Evolutionary conservation across 2,329 filamentous ascomycete species (phyloP), one percentile per base, ranked within the genome.

Genomic region (Chaetothyriales sp.): DNA sequence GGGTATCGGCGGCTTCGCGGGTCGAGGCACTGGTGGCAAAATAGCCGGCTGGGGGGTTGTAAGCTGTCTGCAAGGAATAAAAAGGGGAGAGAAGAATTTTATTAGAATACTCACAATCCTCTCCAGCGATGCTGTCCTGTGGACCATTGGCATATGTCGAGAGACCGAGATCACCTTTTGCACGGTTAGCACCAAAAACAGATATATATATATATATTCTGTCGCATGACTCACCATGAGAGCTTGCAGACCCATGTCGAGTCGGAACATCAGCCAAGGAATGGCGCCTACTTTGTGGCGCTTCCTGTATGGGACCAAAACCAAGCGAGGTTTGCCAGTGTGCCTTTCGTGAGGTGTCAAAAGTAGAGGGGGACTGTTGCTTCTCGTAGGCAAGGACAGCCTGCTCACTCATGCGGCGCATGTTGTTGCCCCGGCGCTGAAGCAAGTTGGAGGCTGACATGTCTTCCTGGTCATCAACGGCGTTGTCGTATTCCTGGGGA

Each of bases 241-340:
- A 64, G 49, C 67, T 62, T 47, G 72, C 62, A 9, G 71, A 73
- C 25, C 62, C 61, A 49, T 73, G 68, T 43, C 72, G 66, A 36
- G 71, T 68, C 9, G 72, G 70, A 44, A 74, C 68, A 54, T 74
- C 71, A 25, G 71, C 72, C 52, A 74, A 73, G 15, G 72, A 74
- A 58, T 74, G 72, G 18, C 72, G 70, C 39, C 72, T 69, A 55
- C 72, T 74, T 55, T 74, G 71, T 26, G 72, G 66, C 20, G 68
- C 62, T 53, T 73, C 71, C 32, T 64, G 59, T 44, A 70, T 62
- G 49, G 69, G 63, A 22, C 70, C 68, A 58, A 74, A 74, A 10
- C 70, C 71, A 25, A 73, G 66, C 3, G 70, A 71, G 15, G 70
- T 73, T 54, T 73, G 71, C 72, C 72, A 74, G 50, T 74, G 70